A percentile compares a stretch with the other conserved stretches of the same genome.
Evolutionary conservation across 1,284 basidiomycete species (phyloP).

Genomic region (Fereydounia khargensis): DNA sequence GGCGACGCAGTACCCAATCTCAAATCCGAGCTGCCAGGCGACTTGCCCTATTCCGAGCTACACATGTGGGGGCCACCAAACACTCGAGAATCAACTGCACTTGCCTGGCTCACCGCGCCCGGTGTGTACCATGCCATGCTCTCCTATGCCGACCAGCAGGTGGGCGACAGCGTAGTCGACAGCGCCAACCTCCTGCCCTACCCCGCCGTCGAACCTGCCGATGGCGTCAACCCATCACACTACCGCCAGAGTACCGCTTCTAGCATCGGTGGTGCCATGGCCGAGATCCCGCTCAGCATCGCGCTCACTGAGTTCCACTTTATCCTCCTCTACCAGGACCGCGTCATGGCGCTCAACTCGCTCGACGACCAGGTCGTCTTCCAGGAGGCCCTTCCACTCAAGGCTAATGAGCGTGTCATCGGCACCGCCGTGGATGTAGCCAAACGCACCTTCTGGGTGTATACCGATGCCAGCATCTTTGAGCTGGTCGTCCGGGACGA

Average conservation of each 20-base stretch:
- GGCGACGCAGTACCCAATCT: constrained; percentile 38
- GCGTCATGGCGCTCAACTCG: constrained; percentile 73
- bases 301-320: constrained; percentile 90
- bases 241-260: constrained; percentile 12
- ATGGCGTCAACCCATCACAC: constrained; percentile 11
- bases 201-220: constrained; percentile 22
- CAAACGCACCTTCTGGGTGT: constrained; percentile 90
- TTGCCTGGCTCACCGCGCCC: constrained; percentile 39
- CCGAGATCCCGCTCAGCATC: constrained; percentile 64
- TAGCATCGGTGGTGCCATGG: constrained; percentile 6
- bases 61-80: constrained; percentile 52
- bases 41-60: constrained; percentile 57
- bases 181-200: constrained; percentile 62
- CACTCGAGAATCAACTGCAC: constrained; percentile 4
- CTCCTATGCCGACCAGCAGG: constrained; percentile 54
- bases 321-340: constrained; percentile 77
- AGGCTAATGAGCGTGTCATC: constrained; percentile 40
- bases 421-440: constrained; percentile 67
- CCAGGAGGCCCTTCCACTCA: constrained; percentile 65
- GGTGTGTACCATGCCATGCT: constrained; percentile 49
- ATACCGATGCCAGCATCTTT: constrained; percentile 82
- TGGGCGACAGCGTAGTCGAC: constrained; percentile 73
- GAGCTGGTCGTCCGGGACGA: constrained; percentile 85
- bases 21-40: constrained; percentile 54
- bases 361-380: constrained; percentile 80